Evolutionary conservation across 169 alveolate species (phyloP).

Genomic region (Plasmodium berghei): DNA sequence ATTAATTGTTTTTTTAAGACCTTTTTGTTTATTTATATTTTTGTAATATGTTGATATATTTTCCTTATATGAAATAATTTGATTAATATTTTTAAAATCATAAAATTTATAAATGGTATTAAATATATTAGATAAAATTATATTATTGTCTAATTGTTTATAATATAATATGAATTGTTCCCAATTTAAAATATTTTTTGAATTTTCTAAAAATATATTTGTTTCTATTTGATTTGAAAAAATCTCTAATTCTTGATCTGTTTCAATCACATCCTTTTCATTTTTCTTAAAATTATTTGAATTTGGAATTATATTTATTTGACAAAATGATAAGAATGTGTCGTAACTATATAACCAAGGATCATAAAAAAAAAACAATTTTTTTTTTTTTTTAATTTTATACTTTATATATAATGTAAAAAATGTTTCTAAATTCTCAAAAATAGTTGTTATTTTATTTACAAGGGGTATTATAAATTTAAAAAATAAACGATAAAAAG

Average conservation of each 20-base stretch:
- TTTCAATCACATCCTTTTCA: background rate
- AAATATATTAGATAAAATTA: constrained; percentile 8
- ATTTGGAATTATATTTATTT: background rate
- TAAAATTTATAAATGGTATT: background rate
- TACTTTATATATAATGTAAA: constrained; percentile 46
- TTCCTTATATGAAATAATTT: background rate
- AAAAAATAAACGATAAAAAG: constrained; percentile 34
- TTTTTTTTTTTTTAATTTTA: constrained; percentile 28
- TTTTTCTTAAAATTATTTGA: background rate
- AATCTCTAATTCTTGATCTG: background rate
- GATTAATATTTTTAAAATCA: constrained; percentile 6
- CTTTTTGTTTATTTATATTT: background rate
- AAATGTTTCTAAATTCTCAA: constrained; percentile 37
- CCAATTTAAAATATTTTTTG: background rate
- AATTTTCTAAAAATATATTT: background rate
- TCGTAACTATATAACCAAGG: constrained; percentile 62
- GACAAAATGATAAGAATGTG: constrained; percentile 32
- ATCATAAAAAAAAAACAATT: constrained; percentile 39
- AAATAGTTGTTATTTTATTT: constrained; percentile 22
- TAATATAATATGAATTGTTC: background rate
- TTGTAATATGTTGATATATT: background rate
- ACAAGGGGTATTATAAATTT: constrained; percentile 21
- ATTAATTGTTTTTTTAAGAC: background rate
- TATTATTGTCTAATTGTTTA: constrained; percentile 1
- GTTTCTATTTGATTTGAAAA: background rate